Conservation (phyloP, 768 basidiomycete genomes). For the Coprinopsis strossmayeri region DNA sequence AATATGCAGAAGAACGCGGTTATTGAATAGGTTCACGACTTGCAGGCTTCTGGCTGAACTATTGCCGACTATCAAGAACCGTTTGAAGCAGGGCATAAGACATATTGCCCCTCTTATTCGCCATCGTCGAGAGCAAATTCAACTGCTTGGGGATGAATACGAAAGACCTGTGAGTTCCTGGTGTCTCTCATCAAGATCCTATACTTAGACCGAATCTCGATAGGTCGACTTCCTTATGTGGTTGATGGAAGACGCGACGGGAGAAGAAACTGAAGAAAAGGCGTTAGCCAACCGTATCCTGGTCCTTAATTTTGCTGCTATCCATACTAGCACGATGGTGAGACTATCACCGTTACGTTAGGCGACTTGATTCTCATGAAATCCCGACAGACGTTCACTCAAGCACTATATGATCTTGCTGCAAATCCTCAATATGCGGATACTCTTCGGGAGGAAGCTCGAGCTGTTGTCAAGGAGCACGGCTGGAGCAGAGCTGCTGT, state of each 20-base stretch:
- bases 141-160: conserved; percentile 12
- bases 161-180: conserved; percentile 7
- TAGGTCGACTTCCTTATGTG: conserved; percentile 14
- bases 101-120: conserved; percentile 13
- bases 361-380: neutral
- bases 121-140: conserved; percentile 10
- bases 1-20: too few relatives aligned
- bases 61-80: conserved; percentile 11
- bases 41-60: conserved; percentile 1
- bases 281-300: conserved; percentile 25
- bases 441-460: conserved; percentile 37
- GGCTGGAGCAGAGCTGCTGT: conserved; percentile 22
- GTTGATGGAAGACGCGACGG: conserved; percentile 13
- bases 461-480: conserved; percentile 25
- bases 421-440: conserved; percentile 24
- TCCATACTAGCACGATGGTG: conserved; percentile 35
- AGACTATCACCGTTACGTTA: neutral
- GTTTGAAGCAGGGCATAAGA: conserved; percentile 9
- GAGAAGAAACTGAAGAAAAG: conserved; percentile 5
- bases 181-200: neutral
- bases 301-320: conserved; percentile 32
- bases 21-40: too few relatives aligned
- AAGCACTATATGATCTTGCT: conserved; percentile 32
- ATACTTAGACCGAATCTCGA: too few relatives aligned
- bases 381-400: conserved; percentile 25